Evolutionary conservation across 441 rosid species (phyloP).

Genomic region (Populus trichocarpa): DNA sequence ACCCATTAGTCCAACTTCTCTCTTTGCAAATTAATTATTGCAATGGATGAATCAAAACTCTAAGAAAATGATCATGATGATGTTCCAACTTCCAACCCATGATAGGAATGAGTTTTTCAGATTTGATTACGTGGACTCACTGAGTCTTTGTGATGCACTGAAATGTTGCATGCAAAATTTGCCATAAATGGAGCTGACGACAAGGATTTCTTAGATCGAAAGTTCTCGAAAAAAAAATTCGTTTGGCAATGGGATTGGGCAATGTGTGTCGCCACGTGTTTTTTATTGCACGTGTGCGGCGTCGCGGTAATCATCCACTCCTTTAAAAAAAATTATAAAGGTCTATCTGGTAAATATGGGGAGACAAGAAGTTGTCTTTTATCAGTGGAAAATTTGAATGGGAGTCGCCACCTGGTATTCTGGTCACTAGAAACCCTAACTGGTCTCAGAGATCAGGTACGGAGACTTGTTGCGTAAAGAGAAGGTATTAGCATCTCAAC

Average conservation of each 20-base stretch:
- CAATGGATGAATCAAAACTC: neutral
- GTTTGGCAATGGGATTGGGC: neutral
- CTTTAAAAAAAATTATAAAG: too few species aligned
- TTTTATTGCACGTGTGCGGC: too few species aligned
- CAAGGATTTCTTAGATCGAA: constrained; percentile 22
- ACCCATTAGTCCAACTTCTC: neutral
- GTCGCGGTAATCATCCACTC: too few species aligned
- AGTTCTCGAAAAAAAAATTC: neutral
- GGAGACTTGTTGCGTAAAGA: too few species aligned
- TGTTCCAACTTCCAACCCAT: neutral
- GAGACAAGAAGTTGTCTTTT: too few species aligned
- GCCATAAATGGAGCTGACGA: constrained; percentile 27
- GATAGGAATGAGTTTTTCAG: neutral
- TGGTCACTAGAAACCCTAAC: too few species aligned
- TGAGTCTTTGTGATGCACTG: constrained; percentile 4
- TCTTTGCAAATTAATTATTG: neutral
- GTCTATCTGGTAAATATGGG: too few species aligned
- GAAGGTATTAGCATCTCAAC: too few species aligned
- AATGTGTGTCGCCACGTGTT: neutral
- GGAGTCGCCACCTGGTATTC: too few species aligned
- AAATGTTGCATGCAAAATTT: constrained; percentile 18
- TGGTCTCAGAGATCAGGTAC: too few species aligned
- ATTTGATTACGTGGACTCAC: neutral
- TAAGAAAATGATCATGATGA: neutral
- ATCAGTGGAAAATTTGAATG: too few species aligned